Base-by-base conservation (phyloP, 768 basidiomycete genomes). In the Lactarius psammicola region DNA sequence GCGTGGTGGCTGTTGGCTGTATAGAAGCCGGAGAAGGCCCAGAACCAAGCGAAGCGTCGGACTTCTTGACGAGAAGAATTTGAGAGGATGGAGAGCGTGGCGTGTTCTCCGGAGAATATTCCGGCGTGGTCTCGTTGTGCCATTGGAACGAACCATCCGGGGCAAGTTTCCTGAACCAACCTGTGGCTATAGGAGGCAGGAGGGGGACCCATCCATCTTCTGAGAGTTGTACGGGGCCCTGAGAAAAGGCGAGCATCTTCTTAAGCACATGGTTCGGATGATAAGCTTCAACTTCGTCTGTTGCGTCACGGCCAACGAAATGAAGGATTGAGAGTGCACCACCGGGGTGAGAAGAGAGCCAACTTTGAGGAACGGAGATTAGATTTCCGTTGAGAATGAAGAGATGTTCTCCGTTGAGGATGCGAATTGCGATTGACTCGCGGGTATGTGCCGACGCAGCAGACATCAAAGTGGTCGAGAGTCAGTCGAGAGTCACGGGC, bases 211-310 rank as follows among this genome's bases (percentile, higher is more conserved):
- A 95, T 33, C 72, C 74, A 30, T 78, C 69, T 18, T 78, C 76
- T n/a, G 81, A 80, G 31, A 76, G 68, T 63, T 86, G 80, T 31
- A 96, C 87, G 28, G 79, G 80, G 30, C 89, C 95, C 28, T 95
- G 79, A 60, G 84, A 82, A 73, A 87, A 96, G 15, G 80, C 80
- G 23, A 80, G 75, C 68, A 95, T 81, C 63, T 83, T 79, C 11
- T 78, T 76, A 60, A 86, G 78, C 57, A 82, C 85, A 55, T 82
- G 76, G 42, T 85, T 81, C 8, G 81, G 80, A 74, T 99, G 97
- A 78, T 91, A 98, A 26, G 94, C 96, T 68, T 92, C 85, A 38
- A 98, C 91, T 76, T 99, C 97, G 78, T 96, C 91, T 0, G 92
- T 85, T 0, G 96, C 95, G 74, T 99, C 95, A 62, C 96, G 84